Base-by-base conservation (phyloP, 768 basidiomycete species). In the Rhizopogon roseolus region DNA sequence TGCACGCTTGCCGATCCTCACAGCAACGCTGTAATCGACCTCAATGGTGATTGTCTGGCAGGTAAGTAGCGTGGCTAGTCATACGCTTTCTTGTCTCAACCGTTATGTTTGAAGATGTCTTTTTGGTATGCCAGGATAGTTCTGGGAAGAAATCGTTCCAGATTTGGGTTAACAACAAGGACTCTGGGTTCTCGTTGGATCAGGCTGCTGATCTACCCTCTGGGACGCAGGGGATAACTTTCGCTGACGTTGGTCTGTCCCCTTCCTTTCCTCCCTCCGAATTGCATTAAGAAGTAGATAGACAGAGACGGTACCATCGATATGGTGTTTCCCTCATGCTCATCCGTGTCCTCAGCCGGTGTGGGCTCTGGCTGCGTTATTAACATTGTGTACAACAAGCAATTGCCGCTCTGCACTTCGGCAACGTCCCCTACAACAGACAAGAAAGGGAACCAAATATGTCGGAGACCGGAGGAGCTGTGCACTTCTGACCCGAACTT, bases 261-360 rank as follows among this genome's bases (percentile, higher is more conserved):
- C 52, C 36, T 2, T n/a, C 22, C 41, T 17, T 22, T 39, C 25
- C 29, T 32, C 19, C 22, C 46, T 37, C 14, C 3, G 34, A 16
- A 14, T 9, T 5, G 13, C 25, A 11, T 19, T 5, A 36, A 48
- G 6, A 5, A n/a, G 22, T 16, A 48, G 14, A 48, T 55, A 89
- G 95, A 98, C 63, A 85, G 97, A 6, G 97, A 98, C 61, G 97
- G 97, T 1, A 95, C 96, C 1, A 89, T 98, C 32, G 97, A 98
- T 67, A 84, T 98, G 79, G 77, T 99, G 42, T 93, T 98, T 64
- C 81, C 91, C 0, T 89, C 89, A 0, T 99, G 97, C 65, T 70
- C 75, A 0, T 80, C 77, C 2, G 81, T 90, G n/a, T 86, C 88
- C 0, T 66, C 74, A 1, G 82, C 78, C 0, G 93, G 94, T 2